Conservation (phyloP, 306 rosid genomes). For the Lupinus albus region DNA sequence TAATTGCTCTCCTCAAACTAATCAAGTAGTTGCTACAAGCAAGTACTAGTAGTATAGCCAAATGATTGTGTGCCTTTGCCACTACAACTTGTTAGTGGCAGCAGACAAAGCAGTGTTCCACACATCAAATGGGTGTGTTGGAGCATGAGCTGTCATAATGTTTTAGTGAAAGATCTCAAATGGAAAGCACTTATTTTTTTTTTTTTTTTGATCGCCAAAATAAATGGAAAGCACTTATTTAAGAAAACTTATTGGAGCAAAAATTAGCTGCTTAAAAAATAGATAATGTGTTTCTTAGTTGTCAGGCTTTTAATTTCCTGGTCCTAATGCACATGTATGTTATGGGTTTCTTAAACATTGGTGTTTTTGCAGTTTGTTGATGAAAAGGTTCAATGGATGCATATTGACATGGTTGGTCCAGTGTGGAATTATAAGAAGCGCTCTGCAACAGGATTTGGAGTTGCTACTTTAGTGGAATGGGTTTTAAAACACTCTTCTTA, state of each 20-base stretch:
- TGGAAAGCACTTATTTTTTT: no score
- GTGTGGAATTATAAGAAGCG: constrained; percentile 80
- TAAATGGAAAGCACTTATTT: no score
- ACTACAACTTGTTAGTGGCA: not conserved
- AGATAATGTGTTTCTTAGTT: no score
- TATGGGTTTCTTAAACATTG: constrained; percentile 33
- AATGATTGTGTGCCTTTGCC: constrained; percentile 14
- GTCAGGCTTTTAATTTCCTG: no score
- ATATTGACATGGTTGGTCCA: constrained; percentile 93
- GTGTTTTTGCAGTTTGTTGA: constrained; percentile 78
- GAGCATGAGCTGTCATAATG: no score
- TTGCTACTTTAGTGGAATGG: constrained; percentile 94
- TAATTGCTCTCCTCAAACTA: not conserved
- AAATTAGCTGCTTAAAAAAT: no score
- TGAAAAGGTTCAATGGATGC: constrained; percentile 97
- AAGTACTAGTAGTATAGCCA: not conserved
- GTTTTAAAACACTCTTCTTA: constrained; percentile 74
- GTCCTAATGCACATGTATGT: not conserved
- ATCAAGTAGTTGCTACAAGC: not conserved
- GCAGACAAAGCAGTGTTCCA: constrained; percentile 15
- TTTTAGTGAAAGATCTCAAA: no score
- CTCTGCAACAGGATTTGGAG: constrained; percentile 82
- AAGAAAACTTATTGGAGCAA: no score
- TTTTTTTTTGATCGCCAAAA: no score
- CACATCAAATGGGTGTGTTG: not conserved